Conservation (phyloP, 352 stramenopile species). For the Pythium dissimile region DNA sequence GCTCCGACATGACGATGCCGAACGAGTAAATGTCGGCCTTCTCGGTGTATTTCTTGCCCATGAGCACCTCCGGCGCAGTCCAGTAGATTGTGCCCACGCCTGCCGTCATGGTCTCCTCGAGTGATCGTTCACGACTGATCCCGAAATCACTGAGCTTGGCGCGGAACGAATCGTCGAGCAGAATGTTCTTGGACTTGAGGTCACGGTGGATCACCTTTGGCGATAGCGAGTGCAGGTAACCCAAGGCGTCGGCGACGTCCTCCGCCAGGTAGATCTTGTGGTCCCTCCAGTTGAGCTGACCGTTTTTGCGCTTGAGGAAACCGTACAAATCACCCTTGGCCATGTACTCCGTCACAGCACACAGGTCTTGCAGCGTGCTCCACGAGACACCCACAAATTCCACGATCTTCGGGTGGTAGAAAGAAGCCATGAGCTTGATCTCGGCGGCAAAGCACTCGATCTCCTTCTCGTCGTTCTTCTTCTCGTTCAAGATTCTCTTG, state of each 20-base stretch:
- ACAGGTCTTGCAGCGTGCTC: conserved; percentile 12
- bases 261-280: conserved; percentile 72
- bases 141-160: conserved; percentile 21
- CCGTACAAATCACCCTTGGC: conserved; percentile 62
- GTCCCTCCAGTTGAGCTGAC: conserved; percentile 63
- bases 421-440: conserved; percentile 13
- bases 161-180: conserved; percentile 12
- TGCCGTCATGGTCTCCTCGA: conserved; percentile 82
- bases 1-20: conserved; percentile 10
- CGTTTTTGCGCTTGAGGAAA: conserved; percentile 64
- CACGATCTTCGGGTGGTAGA: conserved; percentile 13
- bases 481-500: conserved; percentile 77
- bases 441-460: conserved; percentile 67
- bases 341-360: conserved; percentile 61
- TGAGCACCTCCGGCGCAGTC: conserved; percentile 74
- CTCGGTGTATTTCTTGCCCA: conserved; percentile 80
- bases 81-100: conserved; percentile 82
- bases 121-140: conserved; percentile 67
- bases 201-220: conserved; percentile 69
- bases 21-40: conserved; percentile 14
- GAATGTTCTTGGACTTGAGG: conserved; percentile 14
- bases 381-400: conserved; percentile 13
- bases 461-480: conserved; percentile 76
- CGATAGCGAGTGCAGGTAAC: conserved; percentile 65
- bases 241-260: conserved; percentile 62